These are phyloP conservation scores for Panicum hallii DNA, from an alignment of 202 grass and related monocot genomes.

Conservation along the genomic window DNA sequence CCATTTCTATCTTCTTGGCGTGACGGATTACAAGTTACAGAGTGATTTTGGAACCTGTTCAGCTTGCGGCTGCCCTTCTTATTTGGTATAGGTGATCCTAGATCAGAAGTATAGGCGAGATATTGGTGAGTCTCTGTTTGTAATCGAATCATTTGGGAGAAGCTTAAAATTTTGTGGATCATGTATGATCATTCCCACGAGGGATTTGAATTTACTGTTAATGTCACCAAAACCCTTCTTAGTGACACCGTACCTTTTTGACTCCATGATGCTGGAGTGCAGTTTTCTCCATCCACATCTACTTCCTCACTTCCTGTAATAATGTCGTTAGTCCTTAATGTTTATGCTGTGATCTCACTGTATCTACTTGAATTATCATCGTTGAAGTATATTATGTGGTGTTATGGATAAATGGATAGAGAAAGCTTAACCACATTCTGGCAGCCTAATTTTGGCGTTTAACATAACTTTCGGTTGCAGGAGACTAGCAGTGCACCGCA, in stretches of 20 bases:
- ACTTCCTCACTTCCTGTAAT: slow-evolving; percentile 11
- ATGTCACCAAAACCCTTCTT: slow-evolving; percentile 23
- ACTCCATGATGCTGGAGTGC: slow-evolving; percentile 2
- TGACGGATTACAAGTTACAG: slow-evolving; percentile 21
- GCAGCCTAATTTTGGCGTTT: slow-evolving; percentile 18
- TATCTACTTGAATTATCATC: slow-evolving; percentile 16
- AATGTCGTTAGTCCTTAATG: background rate
- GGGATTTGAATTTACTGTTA: slow-evolving; percentile 24
- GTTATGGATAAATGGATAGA: slow-evolving; percentile 30
- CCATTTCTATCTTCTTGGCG: slow-evolving; percentile 23
- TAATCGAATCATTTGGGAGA: slow-evolving; percentile 35
- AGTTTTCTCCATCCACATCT: slow-evolving; percentile 6
- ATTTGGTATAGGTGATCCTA: slow-evolving; percentile 34
- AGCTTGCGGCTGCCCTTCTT: slow-evolving; percentile 25
- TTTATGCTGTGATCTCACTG: background rate
- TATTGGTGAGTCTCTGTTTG: slow-evolving; percentile 5
- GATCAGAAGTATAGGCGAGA: slow-evolving; percentile 16
- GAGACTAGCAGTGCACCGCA: slow-evolving; percentile 2
- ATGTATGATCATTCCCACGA: slow-evolving; percentile 42
- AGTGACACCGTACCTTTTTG: slow-evolving; percentile 1
- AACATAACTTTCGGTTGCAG: slow-evolving; percentile 12
- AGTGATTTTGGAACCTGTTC: background rate
- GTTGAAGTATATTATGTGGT: background rate
- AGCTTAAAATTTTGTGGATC: slow-evolving; percentile 24
- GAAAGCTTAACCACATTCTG: slow-evolving; percentile 38